Percentiles rank a stretch among this genome's conserved stretches.
These are phyloP conservation scores for Radiomyces spectabilis DNA, from an alignment of 192 early-diverging fungal genomes.

Conservation along the genomic window DNA sequence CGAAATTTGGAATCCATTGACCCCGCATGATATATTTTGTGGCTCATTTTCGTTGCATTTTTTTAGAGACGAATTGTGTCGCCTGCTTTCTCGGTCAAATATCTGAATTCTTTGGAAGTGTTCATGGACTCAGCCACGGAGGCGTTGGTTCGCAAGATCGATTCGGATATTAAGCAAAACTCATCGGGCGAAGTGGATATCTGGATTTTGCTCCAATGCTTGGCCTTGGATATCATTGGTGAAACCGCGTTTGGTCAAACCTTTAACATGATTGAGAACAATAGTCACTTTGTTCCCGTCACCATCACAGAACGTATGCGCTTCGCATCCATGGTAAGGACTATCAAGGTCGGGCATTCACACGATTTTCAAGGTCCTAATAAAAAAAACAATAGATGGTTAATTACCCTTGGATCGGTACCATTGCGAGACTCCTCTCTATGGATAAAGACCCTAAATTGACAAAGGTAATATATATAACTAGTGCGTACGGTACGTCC, in stretches of 20 bases:
- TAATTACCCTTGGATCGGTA: background rate
- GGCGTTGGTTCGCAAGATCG: slow-evolving; percentile 21
- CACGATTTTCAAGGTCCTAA: too few species aligned
- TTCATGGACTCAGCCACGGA: slow-evolving; percentile 24
- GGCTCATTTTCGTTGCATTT: background rate
- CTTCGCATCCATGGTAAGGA: background rate
- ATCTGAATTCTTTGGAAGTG: slow-evolving; percentile 38
- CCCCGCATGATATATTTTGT: background rate
- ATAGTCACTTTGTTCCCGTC: slow-evolving; percentile 29
- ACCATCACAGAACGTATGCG: slow-evolving; percentile 8
- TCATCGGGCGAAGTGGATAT: slow-evolving; percentile 23
- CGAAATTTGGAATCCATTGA: background rate
- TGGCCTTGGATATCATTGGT: slow-evolving; percentile 44
- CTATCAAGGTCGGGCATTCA: too few species aligned
- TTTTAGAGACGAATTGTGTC: slow-evolving; percentile 38
- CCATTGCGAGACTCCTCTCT: background rate
- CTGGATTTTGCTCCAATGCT: slow-evolving; percentile 18
- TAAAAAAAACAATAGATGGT: background rate
- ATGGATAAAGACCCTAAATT: background rate
- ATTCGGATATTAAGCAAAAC: slow-evolving; percentile 12
- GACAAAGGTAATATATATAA: too few species aligned
- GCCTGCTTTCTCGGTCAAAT: slow-evolving; percentile 39
- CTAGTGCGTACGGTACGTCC: too few species aligned
- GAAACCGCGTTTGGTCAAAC: slow-evolving; percentile 42
- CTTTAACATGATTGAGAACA: slow-evolving; percentile 41